These are phyloP conservation scores for Boletales sp. DNA, from an alignment of 768 basidiomycete genomes.

Conservation along the genomic window DNA sequence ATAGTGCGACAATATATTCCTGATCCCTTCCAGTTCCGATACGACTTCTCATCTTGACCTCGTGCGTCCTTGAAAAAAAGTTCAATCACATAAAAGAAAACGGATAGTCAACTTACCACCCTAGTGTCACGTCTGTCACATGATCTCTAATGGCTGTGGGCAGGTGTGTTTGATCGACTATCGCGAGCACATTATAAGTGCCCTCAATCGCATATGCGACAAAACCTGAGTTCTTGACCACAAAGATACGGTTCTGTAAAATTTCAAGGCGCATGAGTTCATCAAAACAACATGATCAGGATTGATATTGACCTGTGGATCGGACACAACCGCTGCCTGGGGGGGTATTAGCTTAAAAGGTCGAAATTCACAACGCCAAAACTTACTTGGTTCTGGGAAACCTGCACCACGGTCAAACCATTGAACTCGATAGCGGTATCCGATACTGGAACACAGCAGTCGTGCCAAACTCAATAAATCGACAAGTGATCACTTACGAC, in stretches of 20 bases:
- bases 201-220: constrained; percentile 76
- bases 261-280: not conserved
- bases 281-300: not conserved
- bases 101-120: constrained; percentile 36
- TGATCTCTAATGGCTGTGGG: constrained; percentile 55
- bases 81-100: not conserved
- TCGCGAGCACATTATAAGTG: constrained; percentile 71
- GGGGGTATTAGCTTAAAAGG: not conserved
- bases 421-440: constrained; percentile 80
- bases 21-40: constrained; percentile 41
- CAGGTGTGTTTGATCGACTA: constrained; percentile 83
- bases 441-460: constrained; percentile 47
- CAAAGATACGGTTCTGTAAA: constrained; percentile 65
- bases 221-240: constrained; percentile 75
- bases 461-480: not conserved
- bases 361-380: not conserved
- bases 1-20: constrained; percentile 76
- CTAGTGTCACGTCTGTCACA: constrained; percentile 60
- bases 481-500: constrained; percentile 42
- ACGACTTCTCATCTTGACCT: constrained; percentile 72
- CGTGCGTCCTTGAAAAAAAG: constrained; percentile 46
- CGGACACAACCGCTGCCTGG: constrained; percentile 67
- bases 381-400: constrained; percentile 72
- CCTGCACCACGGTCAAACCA: constrained; percentile 81
- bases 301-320: constrained; percentile 46